Base-by-base conservation (phyloP, 441 rosid species). In the Erysimum cheiri region DNA sequence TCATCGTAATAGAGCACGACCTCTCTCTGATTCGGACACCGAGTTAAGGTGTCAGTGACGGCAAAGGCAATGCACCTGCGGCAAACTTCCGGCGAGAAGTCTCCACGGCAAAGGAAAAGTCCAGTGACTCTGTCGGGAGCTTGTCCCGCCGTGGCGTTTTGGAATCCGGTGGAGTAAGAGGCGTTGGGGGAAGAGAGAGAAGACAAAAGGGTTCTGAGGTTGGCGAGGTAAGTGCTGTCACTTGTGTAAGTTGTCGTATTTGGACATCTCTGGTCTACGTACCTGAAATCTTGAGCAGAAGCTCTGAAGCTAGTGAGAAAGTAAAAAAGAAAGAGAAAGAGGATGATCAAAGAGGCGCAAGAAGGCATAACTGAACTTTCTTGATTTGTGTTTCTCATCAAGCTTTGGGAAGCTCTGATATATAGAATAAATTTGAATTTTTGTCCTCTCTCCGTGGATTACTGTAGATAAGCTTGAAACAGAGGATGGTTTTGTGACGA, bases 21-120 rank as follows among this genome's bases (percentile, higher is more conserved):
- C 9, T 6, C 47, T 14, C 4, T 43, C 47, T 14, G 49, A 3
- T 17, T 53, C 2, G 59, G 29, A 28, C 78, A 74, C 40, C 26
- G 8, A 24, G 0, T 13, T 0, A 61, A 17, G 4, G 29, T 19
- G 0, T 68, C 12, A 1, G 46, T 33, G 47, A 69, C 74, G 4
- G 74, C 4, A 9, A 22, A 29, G 0, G 1, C 0, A 2, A 69
- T 54, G 28, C 75, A 75, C 4, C 8, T 8, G 24, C 54, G 43
- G 3, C 75, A 64, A 15, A 10, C 43, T 32, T 70, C 57, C 0
- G 58, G 71, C 0, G 48, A 32, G 0, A 40, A 0, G 15, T 75
- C 79, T 14, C 79, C 75, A 0, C 79, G 74, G 50, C 79, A 75
- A 0, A 48, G 28, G 49, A 70, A 69, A 22, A 69, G 61, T 5